Evolutionary conservation across 179 eudicot species (phyloP).

Genomic region (Patellifolia procumbens): DNA sequence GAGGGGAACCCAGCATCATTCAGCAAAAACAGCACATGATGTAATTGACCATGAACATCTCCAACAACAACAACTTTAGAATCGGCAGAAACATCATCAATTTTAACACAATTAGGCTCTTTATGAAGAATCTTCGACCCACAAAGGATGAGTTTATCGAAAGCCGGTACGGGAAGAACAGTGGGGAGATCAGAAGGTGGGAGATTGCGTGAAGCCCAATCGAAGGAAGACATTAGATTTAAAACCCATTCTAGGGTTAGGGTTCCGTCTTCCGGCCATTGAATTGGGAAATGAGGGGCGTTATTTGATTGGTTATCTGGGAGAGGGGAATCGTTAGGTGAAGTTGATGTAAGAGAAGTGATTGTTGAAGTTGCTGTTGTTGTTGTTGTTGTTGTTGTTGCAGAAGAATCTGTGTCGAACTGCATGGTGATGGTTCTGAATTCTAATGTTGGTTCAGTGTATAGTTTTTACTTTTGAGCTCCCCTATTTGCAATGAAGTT

Average conservation of each 20-base stretch:
- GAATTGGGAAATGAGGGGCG: conserved; percentile 55
- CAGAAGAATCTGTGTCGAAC: conserved; percentile 24
- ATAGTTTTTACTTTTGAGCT: background rate
- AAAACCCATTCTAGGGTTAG: conserved; percentile 63
- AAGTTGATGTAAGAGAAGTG: too few relatives aligned
- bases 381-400: conserved; percentile 21
- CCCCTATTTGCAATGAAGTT: too few relatives aligned
- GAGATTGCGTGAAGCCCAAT: conserved; percentile 64
- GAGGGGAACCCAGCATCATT: conserved; percentile 69
- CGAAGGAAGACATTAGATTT: conserved; percentile 58
- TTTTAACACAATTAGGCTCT: conserved; percentile 79
- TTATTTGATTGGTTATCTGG: conserved; percentile 15
- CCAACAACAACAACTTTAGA: conserved; percentile 79
- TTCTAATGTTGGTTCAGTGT: background rate
- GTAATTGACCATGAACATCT: conserved; percentile 92
- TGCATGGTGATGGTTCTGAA: background rate
- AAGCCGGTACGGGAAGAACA: conserved; percentile 61
- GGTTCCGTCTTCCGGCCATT: conserved; percentile 57
- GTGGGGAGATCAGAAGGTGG: conserved; percentile 59
- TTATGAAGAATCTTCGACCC: conserved; percentile 78
- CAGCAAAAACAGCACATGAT: conserved; percentile 69
- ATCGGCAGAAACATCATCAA: conserved; percentile 41
- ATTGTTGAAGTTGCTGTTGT: conserved; percentile 15
- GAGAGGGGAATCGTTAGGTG: conserved; percentile 10
- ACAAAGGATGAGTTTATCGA: conserved; percentile 56